Base-by-base conservation (phyloP, 306 rosid genomes). In the barrel medic (Medicago truncatula) region DNA sequence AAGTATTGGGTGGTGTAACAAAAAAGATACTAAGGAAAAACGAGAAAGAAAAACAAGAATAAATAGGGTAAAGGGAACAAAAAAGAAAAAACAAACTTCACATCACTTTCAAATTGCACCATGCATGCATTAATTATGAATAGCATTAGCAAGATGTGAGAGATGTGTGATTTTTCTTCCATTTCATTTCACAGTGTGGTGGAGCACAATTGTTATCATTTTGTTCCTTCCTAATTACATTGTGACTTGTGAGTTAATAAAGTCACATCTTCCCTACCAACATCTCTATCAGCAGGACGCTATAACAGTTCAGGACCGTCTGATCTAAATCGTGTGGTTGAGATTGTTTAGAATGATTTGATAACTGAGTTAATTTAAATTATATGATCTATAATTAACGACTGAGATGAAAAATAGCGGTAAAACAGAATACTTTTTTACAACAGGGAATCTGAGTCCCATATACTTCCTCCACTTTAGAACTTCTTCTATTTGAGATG, bases 141-240 rank as follows among this genome's bases (percentile, higher is more conserved):
- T 58, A 58, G 38, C 63, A 57, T 20, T 20, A 20, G 31, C 17
- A 18, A 28, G 31, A 28, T 3, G 31, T 28, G 31, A 28, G 4
- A 56, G 9, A 63, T 71, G 39, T 16, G 41, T 44, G 56, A 53
- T 54, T 18, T 39, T 39, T 59, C 68, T 39, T 63, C 25, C 31
- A 28, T 28, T 28, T 28, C 40, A 68, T 50, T 67, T 69, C 53
- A 18, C 2, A 15, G 63, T 21, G 4, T 13, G 70, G 77, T 81
- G 84, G 84, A 74, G 9, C 59, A 74, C 76, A 60, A 40, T 49
- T 61, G 44, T 52, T 54, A 25, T 61, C 61, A 61, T 50, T 21
- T 74, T 67, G 43, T 39, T 81, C 71, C 64, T 59, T 80, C 60
- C 59, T 59, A 36, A 31, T 49, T 65, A 67, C 15, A 58, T 62